Conservation (phyloP, 2,329 filamentous ascomycete genomes). For the Zelopaecilomyces penicillatus region DNA sequence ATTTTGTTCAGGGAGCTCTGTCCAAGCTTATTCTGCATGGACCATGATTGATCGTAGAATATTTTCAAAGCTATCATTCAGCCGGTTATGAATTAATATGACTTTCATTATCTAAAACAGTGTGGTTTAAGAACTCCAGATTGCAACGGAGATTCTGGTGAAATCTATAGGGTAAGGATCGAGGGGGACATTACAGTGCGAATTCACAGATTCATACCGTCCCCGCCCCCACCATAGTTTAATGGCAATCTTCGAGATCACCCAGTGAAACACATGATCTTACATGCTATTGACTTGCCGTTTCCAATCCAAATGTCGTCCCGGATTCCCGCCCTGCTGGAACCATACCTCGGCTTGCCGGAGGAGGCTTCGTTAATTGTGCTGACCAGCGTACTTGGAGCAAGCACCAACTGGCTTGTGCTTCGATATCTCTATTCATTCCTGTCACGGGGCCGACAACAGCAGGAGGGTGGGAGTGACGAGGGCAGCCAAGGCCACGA, state of each 20-base stretch:
- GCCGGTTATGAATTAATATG: no score
- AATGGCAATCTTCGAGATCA: slow-evolving; percentile 1
- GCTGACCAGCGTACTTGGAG: slow-evolving; percentile 59
- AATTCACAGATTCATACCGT: slow-evolving; percentile 5
- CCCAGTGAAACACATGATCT: neutral
- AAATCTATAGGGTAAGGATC: no score
- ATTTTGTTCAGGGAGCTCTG: no score
- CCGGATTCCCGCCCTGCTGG: slow-evolving; percentile 54
- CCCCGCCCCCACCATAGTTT: slow-evolving; percentile 10
- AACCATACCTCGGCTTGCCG: slow-evolving; percentile 54
- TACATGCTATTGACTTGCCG: no score
- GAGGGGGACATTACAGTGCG: neutral
- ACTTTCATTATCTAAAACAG: no score
- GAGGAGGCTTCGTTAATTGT: slow-evolving; percentile 53
- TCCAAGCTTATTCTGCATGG: no score
- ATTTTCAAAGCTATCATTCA: no score
- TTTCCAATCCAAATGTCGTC: slow-evolving; percentile 30
- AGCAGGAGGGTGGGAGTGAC: slow-evolving; percentile 10
- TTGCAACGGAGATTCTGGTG: no score
- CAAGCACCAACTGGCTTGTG: slow-evolving; percentile 58
- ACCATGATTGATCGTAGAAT: no score
- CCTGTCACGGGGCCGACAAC: slow-evolving; percentile 20
- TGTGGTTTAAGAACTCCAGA: no score
- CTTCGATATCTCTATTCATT: slow-evolving; percentile 46
- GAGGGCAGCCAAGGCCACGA: slow-evolving; percentile 16